Percentiles rank a stretch among this genome's conserved stretches.
These are phyloP conservation scores for Ascomycota sp. DNA, from an alignment of 2,329 filamentous ascomycete species.

Conservation along the genomic window DNA sequence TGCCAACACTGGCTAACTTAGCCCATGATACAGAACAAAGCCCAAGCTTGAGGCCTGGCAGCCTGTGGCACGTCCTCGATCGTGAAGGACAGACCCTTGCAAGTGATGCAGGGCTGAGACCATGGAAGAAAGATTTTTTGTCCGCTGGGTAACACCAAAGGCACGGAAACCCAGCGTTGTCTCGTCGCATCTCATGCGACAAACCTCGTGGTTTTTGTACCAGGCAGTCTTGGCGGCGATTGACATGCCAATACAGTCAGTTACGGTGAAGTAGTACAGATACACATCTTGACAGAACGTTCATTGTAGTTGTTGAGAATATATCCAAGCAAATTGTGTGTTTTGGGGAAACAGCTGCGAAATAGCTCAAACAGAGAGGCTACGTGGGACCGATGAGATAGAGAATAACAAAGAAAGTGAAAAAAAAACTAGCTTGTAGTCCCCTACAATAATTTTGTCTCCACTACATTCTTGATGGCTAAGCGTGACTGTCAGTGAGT, in stretches of 20 bases:
- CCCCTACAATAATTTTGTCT: conserved; percentile 4
- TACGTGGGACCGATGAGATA: no score
- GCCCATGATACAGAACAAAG: conserved; percentile 20
- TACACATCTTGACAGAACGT: no score
- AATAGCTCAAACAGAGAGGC: no score
- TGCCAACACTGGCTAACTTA: not conserved
- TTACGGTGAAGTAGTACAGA: no score
- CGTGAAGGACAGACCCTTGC: conserved; percentile 1
- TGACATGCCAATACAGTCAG: no score
- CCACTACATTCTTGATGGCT: conserved; percentile 5
- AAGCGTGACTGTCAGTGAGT: not conserved
- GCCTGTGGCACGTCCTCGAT: conserved; percentile 18
- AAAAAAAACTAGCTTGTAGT: not conserved
- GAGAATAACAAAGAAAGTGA: not conserved
- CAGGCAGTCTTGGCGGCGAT: no score
- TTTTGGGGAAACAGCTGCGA: no score
- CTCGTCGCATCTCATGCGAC: not conserved
- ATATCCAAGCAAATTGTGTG: no score
- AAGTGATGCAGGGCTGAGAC: not conserved
- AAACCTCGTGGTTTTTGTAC: no score
- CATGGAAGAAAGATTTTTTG: no score
- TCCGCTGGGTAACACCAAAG: no score
- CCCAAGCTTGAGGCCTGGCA: conserved; percentile 34
- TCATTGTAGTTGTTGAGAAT: no score
- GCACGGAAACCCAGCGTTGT: not conserved